Evolutionary conservation across 495 filamentous ascomycete species (phyloP).

Genomic region (Staphylotrichum longicolle): DNA sequence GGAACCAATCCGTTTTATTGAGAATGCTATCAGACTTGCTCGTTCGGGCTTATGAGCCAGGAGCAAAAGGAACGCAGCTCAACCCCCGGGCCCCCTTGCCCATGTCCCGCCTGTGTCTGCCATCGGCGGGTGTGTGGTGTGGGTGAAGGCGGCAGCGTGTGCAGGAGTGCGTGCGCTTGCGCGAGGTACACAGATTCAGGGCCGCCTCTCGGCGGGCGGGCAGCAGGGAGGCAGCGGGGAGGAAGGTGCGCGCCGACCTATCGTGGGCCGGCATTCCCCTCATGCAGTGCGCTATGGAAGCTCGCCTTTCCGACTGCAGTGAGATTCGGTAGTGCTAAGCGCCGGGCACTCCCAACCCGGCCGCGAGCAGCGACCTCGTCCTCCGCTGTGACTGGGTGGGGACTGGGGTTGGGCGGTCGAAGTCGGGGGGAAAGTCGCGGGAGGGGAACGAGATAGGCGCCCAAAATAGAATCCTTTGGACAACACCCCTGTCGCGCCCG

Average conservation of each 20-base stretch:
- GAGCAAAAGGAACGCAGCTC: constrained; percentile 3
- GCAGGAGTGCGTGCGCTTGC: constrained; percentile 2
- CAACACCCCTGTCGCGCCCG: constrained; percentile 5
- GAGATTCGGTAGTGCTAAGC: constrained; percentile 31
- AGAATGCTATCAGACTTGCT: not conserved
- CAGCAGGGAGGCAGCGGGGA: not conserved
- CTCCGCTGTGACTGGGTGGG: constrained; percentile 17
- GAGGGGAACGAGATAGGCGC: constrained; percentile 25
- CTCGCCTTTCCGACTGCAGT: constrained; percentile 26
- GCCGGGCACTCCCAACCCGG: constrained; percentile 19
- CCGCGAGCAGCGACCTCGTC: constrained; percentile 11
- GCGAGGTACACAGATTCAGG: not conserved
- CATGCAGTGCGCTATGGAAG: constrained; percentile 28
- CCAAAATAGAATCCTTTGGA: constrained; percentile 28
- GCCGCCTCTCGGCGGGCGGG: constrained; percentile 1
- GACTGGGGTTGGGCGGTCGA: constrained; percentile 16
- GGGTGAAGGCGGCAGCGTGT: constrained; percentile 1
- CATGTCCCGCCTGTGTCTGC: constrained; percentile 11
- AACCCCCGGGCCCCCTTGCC: constrained; percentile 3
- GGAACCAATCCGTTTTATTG: constrained; percentile 24
- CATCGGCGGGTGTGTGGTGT: constrained; percentile 3
- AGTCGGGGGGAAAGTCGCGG: constrained; percentile 6
- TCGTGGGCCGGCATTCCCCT: constrained; percentile 6
- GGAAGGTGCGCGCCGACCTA: constrained; percentile 10
- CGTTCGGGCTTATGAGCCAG: not conserved